A percentile compares a stretch with the other conserved stretches of the same genome.
These are phyloP conservation scores for Neonectria sp. DNA, from an alignment of 2,329 filamentous ascomycete species.

Conservation along the genomic window DNA sequence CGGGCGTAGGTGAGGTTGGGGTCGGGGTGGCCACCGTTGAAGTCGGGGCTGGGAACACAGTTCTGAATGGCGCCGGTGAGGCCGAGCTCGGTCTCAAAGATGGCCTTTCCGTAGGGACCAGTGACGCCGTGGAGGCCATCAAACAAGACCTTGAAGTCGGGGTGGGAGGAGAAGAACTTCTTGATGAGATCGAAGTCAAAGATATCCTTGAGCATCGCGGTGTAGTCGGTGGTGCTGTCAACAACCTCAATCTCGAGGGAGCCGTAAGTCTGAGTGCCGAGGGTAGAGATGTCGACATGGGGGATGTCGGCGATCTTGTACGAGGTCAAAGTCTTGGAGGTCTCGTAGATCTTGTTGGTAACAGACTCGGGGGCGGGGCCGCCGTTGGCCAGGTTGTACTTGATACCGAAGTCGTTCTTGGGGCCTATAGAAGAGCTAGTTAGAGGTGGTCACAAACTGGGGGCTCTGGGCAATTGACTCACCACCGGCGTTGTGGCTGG, in stretches of 20 bases:
- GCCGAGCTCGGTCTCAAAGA: constrained; percentile 95
- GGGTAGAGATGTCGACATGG: constrained; percentile 85
- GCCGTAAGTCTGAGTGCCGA: constrained; percentile 89
- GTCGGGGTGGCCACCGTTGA: constrained; percentile 97
- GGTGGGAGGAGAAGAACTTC: constrained; percentile 88
- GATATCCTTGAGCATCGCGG: constrained; percentile 96
- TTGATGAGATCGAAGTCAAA: constrained; percentile 98
- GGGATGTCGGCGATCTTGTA: constrained; percentile 95
- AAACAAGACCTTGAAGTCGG: constrained; percentile 97
- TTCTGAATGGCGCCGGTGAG: constrained; percentile 87
- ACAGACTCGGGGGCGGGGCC: constrained; percentile 96
- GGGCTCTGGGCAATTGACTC: constrained; percentile 52
- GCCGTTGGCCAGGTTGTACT: constrained; percentile 98
- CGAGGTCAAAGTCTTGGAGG: constrained; percentile 88
- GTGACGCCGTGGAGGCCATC: constrained; percentile 96
- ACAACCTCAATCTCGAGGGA: constrained; percentile 94
- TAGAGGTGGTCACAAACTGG: background rate
- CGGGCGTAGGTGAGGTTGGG: constrained; percentile 98
- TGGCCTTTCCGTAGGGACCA: constrained; percentile 93
- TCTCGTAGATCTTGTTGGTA: constrained; percentile 97
- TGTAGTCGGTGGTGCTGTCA: constrained; percentile 93
- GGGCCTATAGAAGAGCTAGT: constrained; percentile 72
- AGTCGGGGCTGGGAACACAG: constrained; percentile 92
- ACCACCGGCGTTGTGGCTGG: constrained; percentile 99
- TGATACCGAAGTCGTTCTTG: constrained; percentile 97